Percentiles rank a stretch among this genome's conserved stretches.
Conservation (phyloP, 768 basidiomycete species). For the Mycena vulgaris region DNA sequence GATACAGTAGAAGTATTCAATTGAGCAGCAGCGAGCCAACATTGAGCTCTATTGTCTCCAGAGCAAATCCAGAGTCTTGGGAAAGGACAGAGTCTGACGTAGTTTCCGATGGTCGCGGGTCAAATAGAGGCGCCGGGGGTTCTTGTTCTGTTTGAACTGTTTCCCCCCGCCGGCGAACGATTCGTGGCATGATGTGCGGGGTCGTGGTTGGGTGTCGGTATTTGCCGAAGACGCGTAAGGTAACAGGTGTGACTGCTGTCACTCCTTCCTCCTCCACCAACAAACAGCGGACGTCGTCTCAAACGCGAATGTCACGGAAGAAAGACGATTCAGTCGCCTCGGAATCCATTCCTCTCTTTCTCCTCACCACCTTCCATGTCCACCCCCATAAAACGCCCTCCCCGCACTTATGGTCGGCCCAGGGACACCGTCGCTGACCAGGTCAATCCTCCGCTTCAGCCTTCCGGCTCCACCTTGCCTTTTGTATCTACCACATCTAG, state of each 20-base stretch:
- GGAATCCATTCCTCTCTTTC: not conserved
- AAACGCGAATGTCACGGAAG: not conserved
- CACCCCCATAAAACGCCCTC: constrained; percentile 30
- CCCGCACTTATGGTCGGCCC: constrained; percentile 35
- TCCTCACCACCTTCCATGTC: constrained; percentile 4
- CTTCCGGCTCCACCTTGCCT: not conserved
- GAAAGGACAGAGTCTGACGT: no score
- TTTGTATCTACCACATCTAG: not conserved
- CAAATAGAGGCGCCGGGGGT: no score
- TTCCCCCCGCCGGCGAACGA: no score
- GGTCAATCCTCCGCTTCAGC: constrained; percentile 11
- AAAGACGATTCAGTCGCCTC: constrained; percentile 5
- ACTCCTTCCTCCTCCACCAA: not conserved
- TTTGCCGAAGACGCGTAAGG: not conserved
- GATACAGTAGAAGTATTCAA: no score
- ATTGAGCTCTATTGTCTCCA: no score
- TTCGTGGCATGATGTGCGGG: no score
- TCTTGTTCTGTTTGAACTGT: no score
- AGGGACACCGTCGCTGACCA: constrained; percentile 17
- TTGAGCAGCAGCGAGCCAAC: no score
- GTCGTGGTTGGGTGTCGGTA: no score
- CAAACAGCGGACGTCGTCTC: constrained; percentile 10
- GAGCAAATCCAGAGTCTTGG: no score
- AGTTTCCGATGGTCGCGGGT: no score
- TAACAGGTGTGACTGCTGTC: not conserved